These are phyloP conservation scores for Solanum ossicruentum DNA, from an alignment of 257 asterid genomes.

Conservation along the genomic window DNA sequence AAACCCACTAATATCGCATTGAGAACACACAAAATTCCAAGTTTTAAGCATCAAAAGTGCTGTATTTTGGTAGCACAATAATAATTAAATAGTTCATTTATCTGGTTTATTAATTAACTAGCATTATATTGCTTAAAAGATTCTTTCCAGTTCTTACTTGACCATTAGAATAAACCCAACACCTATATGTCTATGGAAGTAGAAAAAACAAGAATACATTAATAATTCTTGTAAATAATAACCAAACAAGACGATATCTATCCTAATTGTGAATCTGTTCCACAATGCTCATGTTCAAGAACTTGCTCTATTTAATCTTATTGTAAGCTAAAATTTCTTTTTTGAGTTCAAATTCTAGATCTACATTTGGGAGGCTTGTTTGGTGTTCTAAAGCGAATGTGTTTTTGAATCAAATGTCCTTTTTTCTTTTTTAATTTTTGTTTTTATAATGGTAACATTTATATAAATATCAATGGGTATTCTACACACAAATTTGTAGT, in stretches of 20 bases:
- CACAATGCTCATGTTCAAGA: background rate
- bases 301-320: background rate
- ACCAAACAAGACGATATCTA: background rate
- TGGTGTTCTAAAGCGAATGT: background rate
- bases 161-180: background rate
- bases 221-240: background rate
- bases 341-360: background rate
- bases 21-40: no score
- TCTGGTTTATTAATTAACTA: background rate
- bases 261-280: background rate
- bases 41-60: no score
- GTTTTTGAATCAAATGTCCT: background rate
- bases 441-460: no score
- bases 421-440: background rate
- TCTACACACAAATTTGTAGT: no score
- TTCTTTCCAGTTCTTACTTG: background rate
- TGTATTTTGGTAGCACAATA: no score
- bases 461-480: no score
- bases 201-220: background rate
- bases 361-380: background rate
- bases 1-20: no score
- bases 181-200: background rate
- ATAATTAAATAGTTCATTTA: background rate
- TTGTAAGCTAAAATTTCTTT: background rate
- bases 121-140: background rate